A percentile compares a stretch with the other conserved stretches of the same genome.
Conservation (phyloP, 225 moss, liverwort and hornwort genomes). For the Straminergon stramineum region DNA sequence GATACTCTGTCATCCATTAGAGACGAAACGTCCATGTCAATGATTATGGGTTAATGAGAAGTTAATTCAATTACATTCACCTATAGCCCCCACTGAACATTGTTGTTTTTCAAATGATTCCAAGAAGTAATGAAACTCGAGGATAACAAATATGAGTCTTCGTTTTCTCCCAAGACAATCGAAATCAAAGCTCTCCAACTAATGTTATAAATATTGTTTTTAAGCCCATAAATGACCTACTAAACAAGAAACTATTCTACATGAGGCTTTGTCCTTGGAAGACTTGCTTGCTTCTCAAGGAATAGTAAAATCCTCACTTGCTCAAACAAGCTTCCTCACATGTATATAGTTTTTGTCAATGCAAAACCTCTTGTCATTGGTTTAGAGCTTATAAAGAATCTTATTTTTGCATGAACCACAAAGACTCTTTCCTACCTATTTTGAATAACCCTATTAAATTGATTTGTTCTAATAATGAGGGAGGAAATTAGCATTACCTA, state of each 20-base stretch:
- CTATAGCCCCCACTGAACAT: background rate
- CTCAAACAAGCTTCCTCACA: accelerated
- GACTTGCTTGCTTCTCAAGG: background rate
- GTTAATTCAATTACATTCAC: background rate
- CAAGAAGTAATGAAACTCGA: background rate
- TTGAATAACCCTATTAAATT: background rate
- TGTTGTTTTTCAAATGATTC: background rate
- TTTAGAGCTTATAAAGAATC: accelerated
- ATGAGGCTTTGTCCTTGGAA: background rate
- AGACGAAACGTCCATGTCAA: too few species aligned
- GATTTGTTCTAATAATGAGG: background rate
- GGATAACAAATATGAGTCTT: background rate
- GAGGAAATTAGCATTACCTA: background rate
- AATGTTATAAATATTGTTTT: background rate
- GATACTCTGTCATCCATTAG: too few species aligned
- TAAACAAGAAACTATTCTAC: background rate
- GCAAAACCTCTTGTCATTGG: background rate
- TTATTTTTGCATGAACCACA: background rate
- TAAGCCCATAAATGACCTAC: background rate
- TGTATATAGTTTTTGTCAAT: too few species aligned
- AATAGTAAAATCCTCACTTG: background rate
- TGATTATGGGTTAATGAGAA: too few species aligned
- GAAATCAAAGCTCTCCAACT: background rate
- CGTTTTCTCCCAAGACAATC: background rate
- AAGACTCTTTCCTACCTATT: background rate